Evolutionary conservation across 2,329 filamentous ascomycete species (phyloP).

Genomic region (Fusarium gaditjirri): DNA sequence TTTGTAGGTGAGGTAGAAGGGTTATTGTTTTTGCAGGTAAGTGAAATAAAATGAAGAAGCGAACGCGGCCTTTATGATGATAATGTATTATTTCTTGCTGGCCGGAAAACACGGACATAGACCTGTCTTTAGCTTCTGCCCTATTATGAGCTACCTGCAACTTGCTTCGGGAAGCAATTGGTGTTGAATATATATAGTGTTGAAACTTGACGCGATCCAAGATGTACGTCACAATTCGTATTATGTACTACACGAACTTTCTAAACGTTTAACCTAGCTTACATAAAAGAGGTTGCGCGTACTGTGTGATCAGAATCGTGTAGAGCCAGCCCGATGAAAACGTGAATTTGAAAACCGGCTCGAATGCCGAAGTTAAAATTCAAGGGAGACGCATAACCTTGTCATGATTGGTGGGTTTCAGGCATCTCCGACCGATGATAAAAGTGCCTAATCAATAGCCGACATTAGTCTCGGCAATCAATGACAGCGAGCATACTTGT

Average conservation of each 20-base stretch:
- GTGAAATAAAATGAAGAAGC: rapidly evolving
- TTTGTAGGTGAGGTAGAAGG: no score
- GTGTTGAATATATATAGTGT: no score
- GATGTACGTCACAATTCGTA: neutral
- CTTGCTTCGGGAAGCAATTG: no score
- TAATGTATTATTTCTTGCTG: no score
- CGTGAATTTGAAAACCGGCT: neutral
- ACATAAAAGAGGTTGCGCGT: rapidly evolving
- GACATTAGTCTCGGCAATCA: neutral
- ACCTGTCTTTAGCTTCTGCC: no score
- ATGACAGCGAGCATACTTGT: neutral
- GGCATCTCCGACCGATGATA: rapidly evolving
- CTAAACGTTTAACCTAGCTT: neutral
- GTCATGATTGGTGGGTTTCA: neutral
- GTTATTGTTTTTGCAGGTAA: no score
- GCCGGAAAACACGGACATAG: no score
- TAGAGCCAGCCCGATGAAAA: neutral
- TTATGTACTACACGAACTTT: rapidly evolving
- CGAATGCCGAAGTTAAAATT: neutral
- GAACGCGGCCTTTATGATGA: no score
- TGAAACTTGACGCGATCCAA: rapidly evolving
- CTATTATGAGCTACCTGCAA: no score
- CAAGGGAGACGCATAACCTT: neutral
- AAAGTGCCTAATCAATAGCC: neutral
- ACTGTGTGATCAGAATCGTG: rapidly evolving